A percentile compares a stretch with the other conserved stretches of the same genome.
Evolutionary conservation across 2,329 filamentous ascomycete genomes (phyloP).

Genomic region (Monilinia aucupariae): DNA sequence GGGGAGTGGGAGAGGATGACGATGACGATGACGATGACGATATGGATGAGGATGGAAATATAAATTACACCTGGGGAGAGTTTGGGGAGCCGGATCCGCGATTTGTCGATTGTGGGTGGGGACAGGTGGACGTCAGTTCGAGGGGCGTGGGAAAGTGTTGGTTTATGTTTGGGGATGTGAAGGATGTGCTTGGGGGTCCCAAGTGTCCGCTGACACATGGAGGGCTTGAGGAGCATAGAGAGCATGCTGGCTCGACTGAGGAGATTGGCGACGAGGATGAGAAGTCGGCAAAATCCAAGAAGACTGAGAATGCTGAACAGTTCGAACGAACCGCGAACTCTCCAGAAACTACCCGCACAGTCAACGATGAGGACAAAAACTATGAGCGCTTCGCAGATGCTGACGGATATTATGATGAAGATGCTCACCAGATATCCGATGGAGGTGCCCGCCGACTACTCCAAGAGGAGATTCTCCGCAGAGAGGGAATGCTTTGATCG

Average conservation of each 20-base stretch:
- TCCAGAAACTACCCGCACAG: background rate
- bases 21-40: no score
- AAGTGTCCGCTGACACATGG: slow-evolving; percentile 1
- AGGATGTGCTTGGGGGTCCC: background rate
- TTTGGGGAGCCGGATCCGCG: background rate
- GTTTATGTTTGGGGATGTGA: background rate
- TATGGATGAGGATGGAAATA: background rate
- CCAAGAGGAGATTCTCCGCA: background rate
- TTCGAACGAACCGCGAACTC: no score
- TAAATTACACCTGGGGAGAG: background rate
- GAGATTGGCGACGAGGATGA: background rate
- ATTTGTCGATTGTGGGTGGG: background rate
- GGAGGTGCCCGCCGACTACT: background rate
- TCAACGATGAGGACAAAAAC: background rate
- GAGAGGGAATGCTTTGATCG: background rate
- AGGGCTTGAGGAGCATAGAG: background rate
- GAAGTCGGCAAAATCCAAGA: background rate
- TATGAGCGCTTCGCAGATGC: background rate
- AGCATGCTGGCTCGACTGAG: background rate
- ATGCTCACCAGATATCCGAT: background rate
- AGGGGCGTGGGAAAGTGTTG: background rate
- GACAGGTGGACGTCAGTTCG: background rate
- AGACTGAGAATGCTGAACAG: background rate
- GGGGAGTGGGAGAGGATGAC: background rate
- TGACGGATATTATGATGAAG: background rate